Evolutionary conservation across 2,329 filamentous ascomycete species (phyloP), one percentile per base, ranked within the genome.

Genomic region (Botrytis squamosa): DNA sequence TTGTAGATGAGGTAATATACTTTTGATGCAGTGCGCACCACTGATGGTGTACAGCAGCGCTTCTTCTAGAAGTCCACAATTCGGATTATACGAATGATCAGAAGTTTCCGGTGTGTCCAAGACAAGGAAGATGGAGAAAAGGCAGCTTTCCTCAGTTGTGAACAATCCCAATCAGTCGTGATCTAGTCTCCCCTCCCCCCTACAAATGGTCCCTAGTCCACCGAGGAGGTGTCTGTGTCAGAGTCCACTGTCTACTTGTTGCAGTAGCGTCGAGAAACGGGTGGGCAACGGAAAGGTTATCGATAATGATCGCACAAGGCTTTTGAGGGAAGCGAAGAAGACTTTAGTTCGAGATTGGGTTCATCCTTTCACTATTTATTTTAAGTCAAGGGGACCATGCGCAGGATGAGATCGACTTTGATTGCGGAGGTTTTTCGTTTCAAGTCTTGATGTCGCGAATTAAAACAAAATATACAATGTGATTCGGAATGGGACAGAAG

Each of bases 251-350:
- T 66, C 38, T 46, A 38, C 22, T 42, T 67, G 40, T 12, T 44
- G 70, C 49, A 68, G 70, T 68, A 72, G 70, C 66, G 49, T 57
- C 46, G 67, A 42, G 70, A 68, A 72, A 72, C 70, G 70, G 40
- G 40, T 55, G 55, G 40, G 42, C 16, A 68, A 33, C n/a, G 20
- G 29, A 49, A 66, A 49, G 42, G 42, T 38, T 63, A 57, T 57
- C n/a, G 52, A 57, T 16, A 29, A 40, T 22, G 29, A 38, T 68
- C 63, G 52, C 38, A 62, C 55, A 57, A 70, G 40, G 52, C 22
- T 42, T 60, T 36, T 22, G 10, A 70, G 25, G 62, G 49, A 44
- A 67, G 49, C 38, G 22, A 25, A 40, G 63, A 14, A 29, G 40
- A 52, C 46, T 40, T 71, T 71, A 38, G 70, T 71, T 42, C 25